A percentile compares a stretch with the other conserved stretches of the same genome.
Evolutionary conservation across 306 rosid species (phyloP).

Genomic region (Casuarina glauca): DNA sequence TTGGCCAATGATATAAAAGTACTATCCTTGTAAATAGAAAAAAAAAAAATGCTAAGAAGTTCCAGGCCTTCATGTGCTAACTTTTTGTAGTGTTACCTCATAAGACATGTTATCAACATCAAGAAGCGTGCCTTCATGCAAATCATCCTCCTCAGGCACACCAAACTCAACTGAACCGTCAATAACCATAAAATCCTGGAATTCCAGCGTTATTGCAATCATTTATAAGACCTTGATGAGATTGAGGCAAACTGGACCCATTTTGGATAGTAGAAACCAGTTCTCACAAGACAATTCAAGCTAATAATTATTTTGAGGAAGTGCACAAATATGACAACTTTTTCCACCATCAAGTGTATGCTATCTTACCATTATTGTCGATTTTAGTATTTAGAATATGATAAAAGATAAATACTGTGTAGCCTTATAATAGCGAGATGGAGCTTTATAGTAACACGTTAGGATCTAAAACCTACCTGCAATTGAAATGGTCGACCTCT

Average conservation of each 20-base stretch:
- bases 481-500: neutral
- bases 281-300: neutral
- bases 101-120: conserved; percentile 15
- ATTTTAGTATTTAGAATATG: neutral
- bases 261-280: neutral
- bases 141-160: neutral
- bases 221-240: neutral
- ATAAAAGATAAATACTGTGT: neutral
- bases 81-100: conserved; percentile 24
- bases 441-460: neutral
- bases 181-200: conserved; percentile 19
- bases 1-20: neutral
- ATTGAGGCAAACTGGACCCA: neutral
- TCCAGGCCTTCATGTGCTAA: neutral
- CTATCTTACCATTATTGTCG: neutral
- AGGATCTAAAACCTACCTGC: conserved; percentile 21
- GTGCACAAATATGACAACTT: neutral
- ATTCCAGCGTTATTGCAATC: neutral
- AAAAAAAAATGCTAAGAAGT: neutral
- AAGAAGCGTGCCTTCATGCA: neutral
- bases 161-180: conserved; percentile 5
- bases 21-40: neutral
- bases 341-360: neutral
- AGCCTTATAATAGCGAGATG: neutral
- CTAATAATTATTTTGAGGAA: neutral